Evolutionary conservation across 2,329 filamentous ascomycete species (phyloP).

Genomic region (Colletotrichum horii): DNA sequence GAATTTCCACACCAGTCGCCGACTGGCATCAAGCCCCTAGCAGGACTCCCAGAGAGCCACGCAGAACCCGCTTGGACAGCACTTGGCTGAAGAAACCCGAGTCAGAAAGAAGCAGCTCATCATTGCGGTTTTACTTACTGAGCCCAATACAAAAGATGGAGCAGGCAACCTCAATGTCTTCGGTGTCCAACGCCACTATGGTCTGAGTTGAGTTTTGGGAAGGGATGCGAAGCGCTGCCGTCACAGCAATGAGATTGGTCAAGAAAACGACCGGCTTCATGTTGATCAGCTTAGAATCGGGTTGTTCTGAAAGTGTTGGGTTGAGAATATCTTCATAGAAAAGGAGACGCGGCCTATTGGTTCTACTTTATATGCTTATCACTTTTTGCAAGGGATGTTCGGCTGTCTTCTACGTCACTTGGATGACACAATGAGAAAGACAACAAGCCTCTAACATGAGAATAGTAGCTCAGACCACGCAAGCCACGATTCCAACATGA

Average conservation of each 20-base stretch:
- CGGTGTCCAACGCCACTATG: not conserved
- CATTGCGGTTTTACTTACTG: not conserved
- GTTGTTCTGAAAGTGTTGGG: not conserved
- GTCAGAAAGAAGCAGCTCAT: not conserved
- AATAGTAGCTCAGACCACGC: not conserved
- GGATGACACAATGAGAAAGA: not conserved
- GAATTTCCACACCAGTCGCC: fast-evolving
- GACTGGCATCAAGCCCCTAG: not conserved
- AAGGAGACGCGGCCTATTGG: not conserved
- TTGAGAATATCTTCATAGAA: not conserved
- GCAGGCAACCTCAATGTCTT: not conserved
- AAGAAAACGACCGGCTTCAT: not conserved
- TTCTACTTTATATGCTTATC: not conserved
- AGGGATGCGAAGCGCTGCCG: not conserved
- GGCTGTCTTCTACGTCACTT: not conserved
- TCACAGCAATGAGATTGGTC: not conserved
- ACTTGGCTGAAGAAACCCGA: not conserved
- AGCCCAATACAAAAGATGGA: not conserved
- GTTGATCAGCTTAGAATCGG: fast-evolving
- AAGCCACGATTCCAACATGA: not conserved
- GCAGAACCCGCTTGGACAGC: not conserved
- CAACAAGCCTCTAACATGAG: not conserved
- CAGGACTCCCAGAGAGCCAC: not conserved
- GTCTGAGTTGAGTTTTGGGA: not conserved
- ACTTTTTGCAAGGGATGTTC: not conserved